Percentiles rank a stretch among this genome's conserved stretches.
These are phyloP conservation scores for Scytalidium sp. DNA, from an alignment of 2,329 filamentous ascomycete species.

Conservation along the genomic window DNA sequence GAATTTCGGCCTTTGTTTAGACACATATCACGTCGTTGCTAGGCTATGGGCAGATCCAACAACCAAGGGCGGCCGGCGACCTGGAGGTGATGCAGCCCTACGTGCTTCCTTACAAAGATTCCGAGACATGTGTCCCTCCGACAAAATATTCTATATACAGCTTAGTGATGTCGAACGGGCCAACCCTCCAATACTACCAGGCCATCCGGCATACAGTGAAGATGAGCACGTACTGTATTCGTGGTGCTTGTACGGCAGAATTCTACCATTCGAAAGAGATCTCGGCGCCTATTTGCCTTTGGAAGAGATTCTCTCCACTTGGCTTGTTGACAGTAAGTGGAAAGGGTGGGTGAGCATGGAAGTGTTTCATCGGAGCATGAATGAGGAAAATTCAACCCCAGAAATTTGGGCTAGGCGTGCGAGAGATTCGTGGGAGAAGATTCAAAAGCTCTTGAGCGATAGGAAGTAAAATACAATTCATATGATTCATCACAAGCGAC, in stretches of 20 bases:
- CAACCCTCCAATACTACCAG: conserved; percentile 1
- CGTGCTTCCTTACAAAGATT: background rate
- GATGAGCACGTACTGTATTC: background rate
- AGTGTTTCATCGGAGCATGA: conserved; percentile 1
- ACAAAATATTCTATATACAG: conserved; percentile 1
- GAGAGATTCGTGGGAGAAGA: background rate
- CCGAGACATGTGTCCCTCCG: background rate
- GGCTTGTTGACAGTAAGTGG: conserved; percentile 3
- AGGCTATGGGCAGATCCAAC: conserved; percentile 71
- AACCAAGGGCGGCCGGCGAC: too few species aligned
- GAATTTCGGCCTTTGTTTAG: conserved; percentile 76
- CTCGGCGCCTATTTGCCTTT: conserved; percentile 1
- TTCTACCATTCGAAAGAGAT: background rate
- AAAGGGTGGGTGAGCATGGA: conserved; percentile 5
- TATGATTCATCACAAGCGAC: too few species aligned
- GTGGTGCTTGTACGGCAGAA: conserved; percentile 1
- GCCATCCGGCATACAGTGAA: background rate
- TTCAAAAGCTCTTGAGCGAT: too few species aligned
- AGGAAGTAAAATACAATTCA: too few species aligned
- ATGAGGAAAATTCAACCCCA: background rate
- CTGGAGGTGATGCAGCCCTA: background rate
- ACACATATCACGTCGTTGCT: conserved; percentile 74
- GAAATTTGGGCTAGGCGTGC: background rate
- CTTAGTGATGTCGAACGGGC: conserved; percentile 1
- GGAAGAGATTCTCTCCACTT: background rate